These are phyloP conservation scores for Boletus sp. DNA, from an alignment of 1,284 basidiomycete species.

Conservation along the genomic window DNA sequence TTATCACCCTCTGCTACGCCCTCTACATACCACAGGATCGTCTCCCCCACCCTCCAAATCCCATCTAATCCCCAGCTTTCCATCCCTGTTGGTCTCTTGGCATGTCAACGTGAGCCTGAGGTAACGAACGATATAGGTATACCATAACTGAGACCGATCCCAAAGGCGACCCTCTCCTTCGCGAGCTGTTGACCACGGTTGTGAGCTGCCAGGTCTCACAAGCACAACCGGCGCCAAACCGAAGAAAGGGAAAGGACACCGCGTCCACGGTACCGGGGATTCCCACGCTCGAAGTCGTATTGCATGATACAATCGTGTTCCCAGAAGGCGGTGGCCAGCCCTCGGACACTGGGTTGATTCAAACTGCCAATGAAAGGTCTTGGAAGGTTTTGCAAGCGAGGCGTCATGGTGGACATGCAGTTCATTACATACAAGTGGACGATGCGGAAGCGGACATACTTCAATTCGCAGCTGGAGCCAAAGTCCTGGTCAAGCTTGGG, in stretches of 20 bases:
- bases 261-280: slow-evolving; percentile 47
- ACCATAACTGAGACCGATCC: slow-evolving; percentile 13
- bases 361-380: slow-evolving; percentile 43
- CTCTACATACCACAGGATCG: slow-evolving; percentile 62
- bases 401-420: slow-evolving; percentile 73
- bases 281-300: slow-evolving; percentile 63
- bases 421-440: slow-evolving; percentile 71
- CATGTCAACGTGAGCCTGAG: slow-evolving; percentile 76
- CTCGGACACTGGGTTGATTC: slow-evolving; percentile 73
- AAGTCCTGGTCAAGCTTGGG: slow-evolving; percentile 60
- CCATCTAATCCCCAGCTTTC: slow-evolving; percentile 53
- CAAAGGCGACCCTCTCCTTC: slow-evolving; percentile 68
- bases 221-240: slow-evolving; percentile 42
- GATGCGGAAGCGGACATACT: slow-evolving; percentile 47
- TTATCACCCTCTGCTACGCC: slow-evolving; percentile 47
- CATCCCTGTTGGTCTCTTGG: slow-evolving; percentile 71
- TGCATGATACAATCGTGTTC: slow-evolving; percentile 86
- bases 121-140: slow-evolving; percentile 17
- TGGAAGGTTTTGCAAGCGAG: slow-evolving; percentile 76
- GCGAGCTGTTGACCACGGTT: slow-evolving; percentile 56
- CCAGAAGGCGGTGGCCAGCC: slow-evolving; percentile 91
- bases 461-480: slow-evolving; percentile 53
- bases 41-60: slow-evolving; percentile 58
- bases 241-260: slow-evolving; percentile 48
- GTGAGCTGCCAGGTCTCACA: slow-evolving; percentile 52